These are phyloP conservation scores for Fraxinus albicans DNA, from an alignment of 305 asterid genomes.

Conservation along the genomic window DNA sequence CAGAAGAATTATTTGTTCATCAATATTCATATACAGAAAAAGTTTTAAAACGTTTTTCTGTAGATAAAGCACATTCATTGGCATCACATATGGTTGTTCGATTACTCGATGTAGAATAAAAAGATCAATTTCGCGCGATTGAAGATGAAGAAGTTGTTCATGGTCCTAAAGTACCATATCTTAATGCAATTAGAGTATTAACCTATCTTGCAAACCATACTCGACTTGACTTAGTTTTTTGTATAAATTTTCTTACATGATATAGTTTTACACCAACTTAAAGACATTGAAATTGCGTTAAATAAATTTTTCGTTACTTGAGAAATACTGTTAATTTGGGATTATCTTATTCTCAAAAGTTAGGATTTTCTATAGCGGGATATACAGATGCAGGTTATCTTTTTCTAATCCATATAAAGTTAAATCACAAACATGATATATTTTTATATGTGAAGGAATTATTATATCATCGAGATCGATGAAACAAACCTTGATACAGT, in stretches of 20 bases:
- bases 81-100: background rate
- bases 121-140: background rate
- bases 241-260: background rate
- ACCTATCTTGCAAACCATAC: background rate
- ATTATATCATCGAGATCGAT: too few species aligned
- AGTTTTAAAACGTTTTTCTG: too few species aligned
- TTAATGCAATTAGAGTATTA: background rate
- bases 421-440: too few species aligned
- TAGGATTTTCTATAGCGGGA: background rate
- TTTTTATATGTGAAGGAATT: too few species aligned
- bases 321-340: too few species aligned
- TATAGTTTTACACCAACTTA: background rate
- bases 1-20: background rate
- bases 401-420: too few species aligned
- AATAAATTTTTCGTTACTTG: too few species aligned
- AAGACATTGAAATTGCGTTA: background rate
- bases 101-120: background rate
- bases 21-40: too few species aligned
- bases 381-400: background rate
- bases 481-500: background rate
- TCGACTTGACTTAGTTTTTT: too few species aligned
- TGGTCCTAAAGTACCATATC: too few species aligned
- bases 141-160: background rate
- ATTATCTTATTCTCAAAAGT: background rate
- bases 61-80: background rate